Evolutionary conservation across 2,329 filamentous ascomycete species (phyloP), one percentile per base, ranked within the genome.

Genomic region (Penicillium sp.): DNA sequence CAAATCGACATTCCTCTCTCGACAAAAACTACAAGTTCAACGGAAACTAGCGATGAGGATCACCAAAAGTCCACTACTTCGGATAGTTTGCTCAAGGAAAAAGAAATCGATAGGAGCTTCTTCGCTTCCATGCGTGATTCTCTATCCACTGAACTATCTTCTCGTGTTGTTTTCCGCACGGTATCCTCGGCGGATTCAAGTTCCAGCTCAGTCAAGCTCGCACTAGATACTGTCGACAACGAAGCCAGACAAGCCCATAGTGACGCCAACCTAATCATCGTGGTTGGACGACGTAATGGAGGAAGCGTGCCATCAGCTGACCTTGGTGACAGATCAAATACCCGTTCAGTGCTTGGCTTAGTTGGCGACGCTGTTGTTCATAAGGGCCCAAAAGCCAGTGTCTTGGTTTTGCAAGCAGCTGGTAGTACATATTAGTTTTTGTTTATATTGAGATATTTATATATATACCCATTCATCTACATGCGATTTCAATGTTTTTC

Each of bases 211-310:
- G 67, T 71, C 16, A 68, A 74, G 1, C 69, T 77, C 1, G 70
- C 80, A 1, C 60, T 88, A 1, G 74, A 78, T 5, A 71, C 79
- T 4, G 87, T 87, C 0, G 78, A 79, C 52, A 71, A 77, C 26
- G 84, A 86, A 52, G 78, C 90, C 2, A 83, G 82, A 0, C 81
- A 83, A 58, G 79, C 80, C 18, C 77, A 81, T 0, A 81, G 78
- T 65, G 90, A 89, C 63, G 84, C 85, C 0, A 88, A 88, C 2
- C 88, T 91, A 66, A 75, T 92, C 21, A 77, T 92, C 16, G 78
- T 92, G 1, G 74, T 90, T 12, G 88, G 88, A 0, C 77, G 86
- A 42, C 69, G 76, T 24, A 60, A 46, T 30, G 42, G 35, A 3
- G 40, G 40, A 14, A 21, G 38, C 8, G 42, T 43, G 2, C 30